Conservation (phyloP, 192 early-diverging fungal species). For the Irineochytrium annulatum region DNA sequence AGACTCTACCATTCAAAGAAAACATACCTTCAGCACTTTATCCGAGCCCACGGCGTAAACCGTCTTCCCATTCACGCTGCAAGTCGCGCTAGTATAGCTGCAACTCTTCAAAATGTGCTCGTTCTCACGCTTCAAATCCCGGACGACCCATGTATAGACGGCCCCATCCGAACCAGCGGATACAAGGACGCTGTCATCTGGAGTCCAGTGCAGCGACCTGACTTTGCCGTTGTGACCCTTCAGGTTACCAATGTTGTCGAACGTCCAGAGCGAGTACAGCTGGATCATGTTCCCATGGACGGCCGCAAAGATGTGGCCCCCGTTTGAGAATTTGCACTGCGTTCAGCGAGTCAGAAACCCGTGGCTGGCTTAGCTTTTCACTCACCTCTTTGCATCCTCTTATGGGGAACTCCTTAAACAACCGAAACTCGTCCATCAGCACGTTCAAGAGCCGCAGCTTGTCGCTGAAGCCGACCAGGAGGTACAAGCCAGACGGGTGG, state of each 20-base stretch:
- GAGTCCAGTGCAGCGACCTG: conserved; percentile 44
- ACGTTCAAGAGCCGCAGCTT: conserved; percentile 55
- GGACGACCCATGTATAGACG: conserved; percentile 49
- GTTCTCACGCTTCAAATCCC: conserved; percentile 44
- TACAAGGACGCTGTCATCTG: conserved; percentile 48
- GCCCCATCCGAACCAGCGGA: conserved; percentile 56
- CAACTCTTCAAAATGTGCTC: conserved; percentile 56
- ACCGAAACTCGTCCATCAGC: conserved; percentile 52
- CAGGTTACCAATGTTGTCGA: conserved; percentile 47
- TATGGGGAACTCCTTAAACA: conserved; percentile 49
- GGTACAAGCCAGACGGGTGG: conserved; percentile 54
- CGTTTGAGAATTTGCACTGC: conserved; percentile 52
- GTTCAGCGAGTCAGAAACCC: no score
- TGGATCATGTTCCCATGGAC: conserved; percentile 52
- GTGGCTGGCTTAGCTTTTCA: conserved; percentile 7
- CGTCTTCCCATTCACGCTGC: conserved; percentile 35
- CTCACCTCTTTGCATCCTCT: conserved; percentile 51
- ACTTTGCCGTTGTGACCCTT: conserved; percentile 60
- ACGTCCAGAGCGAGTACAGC: conserved; percentile 50
- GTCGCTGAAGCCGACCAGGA: conserved; percentile 54
- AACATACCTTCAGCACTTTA: conserved; percentile 44
- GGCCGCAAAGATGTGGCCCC: conserved; percentile 55
- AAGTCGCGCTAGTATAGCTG: conserved; percentile 41
- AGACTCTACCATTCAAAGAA: background rate
- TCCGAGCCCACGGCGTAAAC: conserved; percentile 55